phyloP scores from a whole-genome alignment of 495 filamentous ascomycete genomes.

The Penicillium macrosclerotiorum region DNA sequence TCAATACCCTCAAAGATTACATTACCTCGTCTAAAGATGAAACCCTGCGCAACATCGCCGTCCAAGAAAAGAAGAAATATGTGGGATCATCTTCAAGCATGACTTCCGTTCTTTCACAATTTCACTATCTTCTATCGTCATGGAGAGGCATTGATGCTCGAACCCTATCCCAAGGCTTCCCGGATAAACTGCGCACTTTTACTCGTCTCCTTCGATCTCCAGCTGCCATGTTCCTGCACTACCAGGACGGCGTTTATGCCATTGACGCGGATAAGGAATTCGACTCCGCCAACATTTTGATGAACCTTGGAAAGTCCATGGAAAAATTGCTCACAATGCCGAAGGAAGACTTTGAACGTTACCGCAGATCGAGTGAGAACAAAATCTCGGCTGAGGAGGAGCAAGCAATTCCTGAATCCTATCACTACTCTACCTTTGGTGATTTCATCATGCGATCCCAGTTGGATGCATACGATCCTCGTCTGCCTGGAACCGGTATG shows the following conservation, averaged over 20 bases:
- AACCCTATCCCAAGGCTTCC: conserved; percentile 65
- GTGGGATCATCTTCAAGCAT: conserved; percentile 95
- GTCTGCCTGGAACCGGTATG: conserved; percentile 88
- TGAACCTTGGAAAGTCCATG: conserved; percentile 89
- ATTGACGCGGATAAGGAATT: conserved; percentile 97
- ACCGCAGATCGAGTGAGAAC: conserved; percentile 63
- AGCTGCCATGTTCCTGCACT: conserved; percentile 78
- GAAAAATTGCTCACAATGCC: conserved; percentile 90
- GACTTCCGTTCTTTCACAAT: conserved; percentile 82
- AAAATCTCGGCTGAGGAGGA: conserved; percentile 64
- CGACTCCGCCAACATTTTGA: conserved; percentile 80
- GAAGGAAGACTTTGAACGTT: conserved; percentile 79
- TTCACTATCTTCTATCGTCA: conserved; percentile 85
- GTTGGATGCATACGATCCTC: conserved; percentile 84
- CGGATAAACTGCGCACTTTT: conserved; percentile 57
- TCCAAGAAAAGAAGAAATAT: conserved; percentile 71
- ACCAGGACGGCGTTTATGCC: conserved; percentile 84
- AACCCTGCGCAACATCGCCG: conserved; percentile 63
- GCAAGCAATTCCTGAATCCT: conserved; percentile 66
- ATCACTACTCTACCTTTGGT: conserved; percentile 83
- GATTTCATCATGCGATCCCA: conserved; percentile 96
- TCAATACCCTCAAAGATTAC: conserved; percentile 76
- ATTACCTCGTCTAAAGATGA: conserved; percentile 85
- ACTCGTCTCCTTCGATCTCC: conserved; percentile 69
- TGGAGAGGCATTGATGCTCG: conserved; percentile 71